A percentile compares a stretch with the other conserved stretches of the same genome.
These are phyloP conservation scores for Epichloe scottii DNA, from an alignment of 2,329 filamentous ascomycete species.

Conservation along the genomic window DNA sequence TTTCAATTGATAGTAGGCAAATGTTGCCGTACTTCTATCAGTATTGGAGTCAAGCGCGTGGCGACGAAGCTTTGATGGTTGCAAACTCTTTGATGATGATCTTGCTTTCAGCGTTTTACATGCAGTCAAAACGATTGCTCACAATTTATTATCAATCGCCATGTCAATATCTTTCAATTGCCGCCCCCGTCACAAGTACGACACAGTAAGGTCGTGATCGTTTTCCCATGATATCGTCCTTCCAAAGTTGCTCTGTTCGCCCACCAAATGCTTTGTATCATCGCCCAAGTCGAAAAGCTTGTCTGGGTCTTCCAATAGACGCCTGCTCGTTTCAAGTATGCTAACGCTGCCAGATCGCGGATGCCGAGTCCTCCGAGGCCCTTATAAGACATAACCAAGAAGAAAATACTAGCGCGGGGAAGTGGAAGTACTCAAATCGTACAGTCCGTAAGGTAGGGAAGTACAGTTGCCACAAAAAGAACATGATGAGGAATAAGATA, in stretches of 20 bases:
- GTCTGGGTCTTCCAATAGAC: not conserved
- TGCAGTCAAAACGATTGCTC: not conserved
- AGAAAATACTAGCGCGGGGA: not conserved
- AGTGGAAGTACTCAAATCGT: not conserved
- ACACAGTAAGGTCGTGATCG: not conserved
- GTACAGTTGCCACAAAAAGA: not conserved
- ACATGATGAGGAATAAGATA: not conserved
- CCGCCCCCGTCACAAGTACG: not conserved
- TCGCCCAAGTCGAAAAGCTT: not conserved
- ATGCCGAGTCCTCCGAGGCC: not conserved
- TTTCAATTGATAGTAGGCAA: no score
- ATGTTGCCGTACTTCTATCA: no score
- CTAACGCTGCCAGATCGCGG: not conserved
- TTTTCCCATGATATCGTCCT: no score
- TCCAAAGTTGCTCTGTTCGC: not conserved
- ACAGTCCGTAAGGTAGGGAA: not conserved
- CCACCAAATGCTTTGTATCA: not conserved
- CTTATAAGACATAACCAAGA: not conserved
- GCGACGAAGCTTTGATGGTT: no score
- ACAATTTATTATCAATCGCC: not conserved
- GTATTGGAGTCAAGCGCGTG: no score
- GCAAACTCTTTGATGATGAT: no score
- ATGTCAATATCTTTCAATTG: not conserved
- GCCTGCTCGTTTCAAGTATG: not conserved
- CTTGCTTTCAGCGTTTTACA: no score